phyloP scores from a whole-genome alignment of 2,329 filamentous ascomycete species.

The Cladosporium sp. region DNA sequence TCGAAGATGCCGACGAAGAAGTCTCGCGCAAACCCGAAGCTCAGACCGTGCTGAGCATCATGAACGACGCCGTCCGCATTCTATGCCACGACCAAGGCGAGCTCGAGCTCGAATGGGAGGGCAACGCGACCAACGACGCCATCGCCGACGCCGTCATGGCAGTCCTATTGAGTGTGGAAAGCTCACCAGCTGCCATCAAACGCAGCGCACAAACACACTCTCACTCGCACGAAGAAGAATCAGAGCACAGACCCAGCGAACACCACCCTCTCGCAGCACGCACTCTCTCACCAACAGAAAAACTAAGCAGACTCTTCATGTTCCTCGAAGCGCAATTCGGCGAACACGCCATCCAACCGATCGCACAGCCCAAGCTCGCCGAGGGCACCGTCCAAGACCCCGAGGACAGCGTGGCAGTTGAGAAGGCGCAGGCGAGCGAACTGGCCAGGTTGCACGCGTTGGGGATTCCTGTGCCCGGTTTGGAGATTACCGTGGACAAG shows the following conservation, averaged over 20 bases:
- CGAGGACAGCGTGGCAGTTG: slow-evolving; percentile 39
- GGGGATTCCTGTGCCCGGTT: slow-evolving; percentile 84
- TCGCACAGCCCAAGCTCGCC: slow-evolving; percentile 57
- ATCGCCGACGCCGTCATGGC: slow-evolving; percentile 97
- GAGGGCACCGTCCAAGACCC: slow-evolving; percentile 21
- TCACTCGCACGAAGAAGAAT: slow-evolving; percentile 35
- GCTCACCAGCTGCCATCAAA: slow-evolving; percentile 89
- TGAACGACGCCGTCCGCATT: slow-evolving; percentile 85
- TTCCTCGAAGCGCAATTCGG: slow-evolving; percentile 98
- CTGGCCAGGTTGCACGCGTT: slow-evolving; percentile 73
- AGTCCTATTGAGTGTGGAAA: slow-evolving; percentile 86
- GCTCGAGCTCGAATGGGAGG: slow-evolving; percentile 93
- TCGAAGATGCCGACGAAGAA: slow-evolving; percentile 48
- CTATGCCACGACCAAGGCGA: slow-evolving; percentile 54
- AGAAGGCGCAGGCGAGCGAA: slow-evolving; percentile 60
- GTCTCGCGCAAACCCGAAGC: slow-evolving; percentile 34
- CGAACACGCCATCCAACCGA: slow-evolving; percentile 71
- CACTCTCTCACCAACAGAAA: slow-evolving; percentile 65
- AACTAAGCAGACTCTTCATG: slow-evolving; percentile 81
- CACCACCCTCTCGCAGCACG: slow-evolving; percentile 33
- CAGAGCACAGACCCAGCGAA: slow-evolving; percentile 37
- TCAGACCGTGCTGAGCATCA: slow-evolving; percentile 57
- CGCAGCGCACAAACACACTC: slow-evolving; percentile 55
- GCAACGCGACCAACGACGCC: slow-evolving; percentile 94
- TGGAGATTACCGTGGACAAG: slow-evolving; percentile 83